Conservation (phyloP, 1,139 yeast species). For the Candida sojae region DNA sequence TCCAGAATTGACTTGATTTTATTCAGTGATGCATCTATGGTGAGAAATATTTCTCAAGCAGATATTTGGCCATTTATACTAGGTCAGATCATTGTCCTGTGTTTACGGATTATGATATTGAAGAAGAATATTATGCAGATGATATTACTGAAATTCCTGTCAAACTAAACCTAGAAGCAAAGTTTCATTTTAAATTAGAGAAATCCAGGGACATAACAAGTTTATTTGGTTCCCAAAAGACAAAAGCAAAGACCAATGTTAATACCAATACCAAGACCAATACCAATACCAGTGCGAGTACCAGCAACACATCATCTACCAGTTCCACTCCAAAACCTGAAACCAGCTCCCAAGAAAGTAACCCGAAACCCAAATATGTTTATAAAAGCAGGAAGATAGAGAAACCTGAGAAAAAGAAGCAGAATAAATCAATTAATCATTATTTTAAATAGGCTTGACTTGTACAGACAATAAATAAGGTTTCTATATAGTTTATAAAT, state of each 20-base stretch:
- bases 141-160: slow-evolving; percentile 5
- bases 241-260: neutral
- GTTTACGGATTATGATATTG: slow-evolving; percentile 59
- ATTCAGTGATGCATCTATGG: slow-evolving; percentile 12
- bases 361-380: slow-evolving; percentile 1
- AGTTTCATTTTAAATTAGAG: slow-evolving; percentile 46
- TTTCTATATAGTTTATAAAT: too few relatives aligned
- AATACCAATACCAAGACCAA: too few relatives aligned
- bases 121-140: slow-evolving; percentile 9
- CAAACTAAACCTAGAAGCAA: slow-evolving; percentile 57
- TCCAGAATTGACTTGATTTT: slow-evolving; percentile 79
- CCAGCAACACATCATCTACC: too few relatives aligned
- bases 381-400: slow-evolving; percentile 3
- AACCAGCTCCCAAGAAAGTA: neutral
- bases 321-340: neutral
- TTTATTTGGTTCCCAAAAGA: slow-evolving; percentile 35
- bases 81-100: slow-evolving; percentile 98
- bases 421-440: neutral
- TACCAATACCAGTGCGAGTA: neutral
- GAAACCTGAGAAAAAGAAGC: neutral
- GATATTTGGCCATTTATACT: slow-evolving; percentile 67
- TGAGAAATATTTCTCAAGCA: slow-evolving; percentile 38
- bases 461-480: neutral
- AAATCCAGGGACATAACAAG: slow-evolving; percentile 54
- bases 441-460: neutral